phyloP scores from a whole-genome alignment of 2,329 filamentous ascomycete species.

The Phaeosphaeria sp. region DNA sequence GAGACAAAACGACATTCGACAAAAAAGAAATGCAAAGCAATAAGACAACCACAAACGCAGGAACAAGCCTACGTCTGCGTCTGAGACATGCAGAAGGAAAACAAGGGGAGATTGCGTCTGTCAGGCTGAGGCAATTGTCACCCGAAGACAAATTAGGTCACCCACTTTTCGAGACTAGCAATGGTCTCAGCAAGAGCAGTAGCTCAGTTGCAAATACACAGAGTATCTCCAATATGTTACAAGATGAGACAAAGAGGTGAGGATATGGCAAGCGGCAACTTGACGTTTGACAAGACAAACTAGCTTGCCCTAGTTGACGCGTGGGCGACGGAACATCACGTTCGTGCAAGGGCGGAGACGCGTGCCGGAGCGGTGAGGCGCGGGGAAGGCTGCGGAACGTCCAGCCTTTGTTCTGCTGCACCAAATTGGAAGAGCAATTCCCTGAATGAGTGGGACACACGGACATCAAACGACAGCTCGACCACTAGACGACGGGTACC shows the following conservation, averaged over 20 bases:
- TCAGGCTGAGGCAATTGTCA: neutral
- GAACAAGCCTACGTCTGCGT: neutral
- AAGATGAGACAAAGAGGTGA: neutral
- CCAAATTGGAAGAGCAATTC: neutral
- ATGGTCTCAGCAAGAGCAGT: neutral
- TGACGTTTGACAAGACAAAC: neutral
- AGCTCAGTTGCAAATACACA: neutral
- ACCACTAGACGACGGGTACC: neutral
- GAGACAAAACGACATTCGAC: neutral
- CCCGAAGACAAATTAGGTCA: neutral
- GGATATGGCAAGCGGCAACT: neutral
- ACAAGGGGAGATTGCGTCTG: too few relatives aligned
- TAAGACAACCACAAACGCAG: neutral
- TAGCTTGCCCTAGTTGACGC: slow-evolving; percentile 5
- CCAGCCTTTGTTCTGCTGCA: neutral
- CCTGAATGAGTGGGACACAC: neutral
- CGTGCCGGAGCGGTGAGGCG: neutral
- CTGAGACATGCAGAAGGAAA: too few relatives aligned
- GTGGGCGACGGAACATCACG: slow-evolving; percentile 10
- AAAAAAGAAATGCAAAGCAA: neutral
- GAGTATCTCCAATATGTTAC: neutral
- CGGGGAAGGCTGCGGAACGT: neutral
- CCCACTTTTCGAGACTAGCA: neutral
- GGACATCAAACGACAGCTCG: neutral
- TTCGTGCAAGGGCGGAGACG: neutral